Evolutionary conservation across 768 basidiomycete genomes (phyloP), one percentile per base, ranked within the genome.

Genomic region (Panellus pusillus): DNA sequence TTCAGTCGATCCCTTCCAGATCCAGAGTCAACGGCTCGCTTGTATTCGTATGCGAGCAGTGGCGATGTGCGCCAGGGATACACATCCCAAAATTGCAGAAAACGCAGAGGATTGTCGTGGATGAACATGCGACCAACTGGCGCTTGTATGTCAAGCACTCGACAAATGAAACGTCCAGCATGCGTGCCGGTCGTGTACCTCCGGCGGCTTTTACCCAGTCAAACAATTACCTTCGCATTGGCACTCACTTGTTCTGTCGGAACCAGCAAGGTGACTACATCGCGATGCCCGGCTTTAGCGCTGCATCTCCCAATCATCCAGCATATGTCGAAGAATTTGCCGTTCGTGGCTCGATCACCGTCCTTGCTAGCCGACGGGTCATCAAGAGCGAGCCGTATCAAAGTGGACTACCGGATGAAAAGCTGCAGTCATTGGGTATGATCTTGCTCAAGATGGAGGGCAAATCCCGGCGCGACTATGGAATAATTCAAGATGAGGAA

Each of bases 321-420:
- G 17, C 51, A 6, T 53, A 40, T n/a, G 3, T 57, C 15, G 60
- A 61, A 20, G 60, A 61, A 32, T 57, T 40, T 32, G 44, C 47
- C 5, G 18, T 28, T 4, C 32, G 45, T 0, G 60, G 48, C 2
- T 13, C 42, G 15, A 17, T 53, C 12, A 45, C 36, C 20, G 55
- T 40, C 11, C 24, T 57, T 39, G 47, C 55, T n/a, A 52, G 50
- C 12, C n/a, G 47, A 14, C 12, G 44, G 3, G 19, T 29, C 0
- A 11, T 14, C 17, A 14, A 12, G 4, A 32, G 35, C 24, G 24
- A 39, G 14, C 20, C 6, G 4, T 45, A 51, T 44, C 8, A 32
- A 9, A 32, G 27, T 3, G 58, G 58, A 18, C n/a, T 56, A 1
- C 18, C 46, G 4, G 49, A 61, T 29, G 46, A 45, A 14, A 57